Evolutionary conservation across 768 basidiomycete species (phyloP), one percentile per base, ranked within the genome.

Genomic region (Russula sp.): DNA sequence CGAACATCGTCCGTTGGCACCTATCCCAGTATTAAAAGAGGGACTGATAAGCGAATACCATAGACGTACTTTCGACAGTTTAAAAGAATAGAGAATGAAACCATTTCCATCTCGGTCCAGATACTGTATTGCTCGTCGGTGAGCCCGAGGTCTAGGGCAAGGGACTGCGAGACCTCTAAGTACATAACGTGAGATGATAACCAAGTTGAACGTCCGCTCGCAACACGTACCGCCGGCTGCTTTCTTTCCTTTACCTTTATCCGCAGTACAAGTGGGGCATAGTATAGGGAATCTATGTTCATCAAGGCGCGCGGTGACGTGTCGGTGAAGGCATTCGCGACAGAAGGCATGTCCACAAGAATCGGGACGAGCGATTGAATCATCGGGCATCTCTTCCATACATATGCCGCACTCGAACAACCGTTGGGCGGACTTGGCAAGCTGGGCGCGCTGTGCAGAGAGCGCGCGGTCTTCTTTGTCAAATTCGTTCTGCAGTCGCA

Each of bases 271-370:
- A 32, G 79, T 69, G 1, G 88, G 88, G 71, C 87, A 89, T 9
- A 80, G 69, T 32, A 89, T 81, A 3, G 87, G 88, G 52, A 80
- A 87, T 13, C 78, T 79, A 60, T 78, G 79, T 38, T 84, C 83
- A 26, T 77, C 75, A 22, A 88, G 75, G 72, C 80, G 81, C 2
- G 79, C 74, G 32, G 68, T 67, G 14, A 82, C 73, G 57, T 82
- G 79, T 5, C 63, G 66, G 59, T 71, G 74, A 54, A 87, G 64
- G 68, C 88, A 89, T 2, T 74, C 71, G 55, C 82, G 75, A 72
- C 87, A 89, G 69, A 83, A 81, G 14, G 63, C 64, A 69, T 89
- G 86, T 9, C 68, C 66, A 67, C 87, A 89, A 3, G 34, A 71
- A 10, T 73, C 76, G n/a, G 85, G 69, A n/a, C 67, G 69, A 22